A percentile compares a stretch with the other conserved stretches of the same genome.
phyloP scores from a whole-genome alignment of 2,329 filamentous ascomycete species.

The Dactylellina cionopaga region DNA sequence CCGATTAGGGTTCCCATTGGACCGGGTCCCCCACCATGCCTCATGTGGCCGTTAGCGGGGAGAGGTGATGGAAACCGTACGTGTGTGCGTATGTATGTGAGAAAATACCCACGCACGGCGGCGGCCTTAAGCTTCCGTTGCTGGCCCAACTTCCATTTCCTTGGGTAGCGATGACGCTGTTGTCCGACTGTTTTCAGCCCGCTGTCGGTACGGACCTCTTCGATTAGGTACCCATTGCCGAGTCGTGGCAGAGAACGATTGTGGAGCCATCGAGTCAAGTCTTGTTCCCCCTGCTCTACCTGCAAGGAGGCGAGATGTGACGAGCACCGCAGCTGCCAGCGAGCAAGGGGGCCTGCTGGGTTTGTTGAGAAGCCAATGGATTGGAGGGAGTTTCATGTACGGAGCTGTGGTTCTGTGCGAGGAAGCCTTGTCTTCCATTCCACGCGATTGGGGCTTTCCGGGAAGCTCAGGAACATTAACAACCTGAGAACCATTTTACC shows the following conservation, averaged over 20 bases:
- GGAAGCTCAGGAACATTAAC: no score
- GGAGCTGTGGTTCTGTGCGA: no score
- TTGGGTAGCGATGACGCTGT: constrained; percentile 42
- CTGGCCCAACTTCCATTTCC: constrained; percentile 45
- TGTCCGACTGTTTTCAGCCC: constrained; percentile 3
- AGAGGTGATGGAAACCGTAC: constrained; percentile 29
- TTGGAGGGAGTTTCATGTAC: no score
- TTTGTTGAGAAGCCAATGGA: no score
- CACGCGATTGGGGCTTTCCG: no score
- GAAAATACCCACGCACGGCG: constrained; percentile 27
- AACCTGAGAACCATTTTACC: no score
- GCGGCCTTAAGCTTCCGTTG: constrained; percentile 39
- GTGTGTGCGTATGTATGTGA: constrained; percentile 29
- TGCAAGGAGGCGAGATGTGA: constrained; percentile 49
- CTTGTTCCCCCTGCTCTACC: not conserved
- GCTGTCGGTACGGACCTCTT: constrained; percentile 23
- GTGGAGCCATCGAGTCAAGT: constrained; percentile 16
- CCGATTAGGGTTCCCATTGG: constrained; percentile 28
- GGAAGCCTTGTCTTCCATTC: no score
- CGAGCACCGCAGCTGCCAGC: constrained; percentile 13
- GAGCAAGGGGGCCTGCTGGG: constrained; percentile 26
- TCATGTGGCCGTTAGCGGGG: constrained; percentile 36
- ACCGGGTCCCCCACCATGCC: constrained; percentile 22
- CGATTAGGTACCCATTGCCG: constrained; percentile 32
- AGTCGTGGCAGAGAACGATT: constrained; percentile 22